Evolutionary conservation across 305 asterid genomes (phyloP).

Genomic region (Solanum hybrid): DNA sequence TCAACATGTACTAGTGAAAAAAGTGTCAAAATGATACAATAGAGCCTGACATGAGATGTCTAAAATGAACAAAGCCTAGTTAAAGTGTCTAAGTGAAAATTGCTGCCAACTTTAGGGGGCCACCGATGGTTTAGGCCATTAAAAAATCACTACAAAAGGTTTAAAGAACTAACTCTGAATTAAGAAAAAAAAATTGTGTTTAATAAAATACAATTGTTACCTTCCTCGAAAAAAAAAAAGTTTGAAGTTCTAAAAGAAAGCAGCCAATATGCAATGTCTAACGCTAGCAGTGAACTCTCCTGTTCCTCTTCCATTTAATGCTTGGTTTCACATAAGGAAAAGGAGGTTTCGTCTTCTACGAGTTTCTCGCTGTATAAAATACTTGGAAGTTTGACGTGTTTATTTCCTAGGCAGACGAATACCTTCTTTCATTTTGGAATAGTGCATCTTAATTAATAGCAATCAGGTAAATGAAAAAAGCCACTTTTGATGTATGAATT

Average conservation of each 20-base stretch:
- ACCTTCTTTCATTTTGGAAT: background rate
- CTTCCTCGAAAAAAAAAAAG: background rate
- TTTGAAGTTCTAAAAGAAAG: background rate
- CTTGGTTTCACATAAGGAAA: background rate
- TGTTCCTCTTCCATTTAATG: background rate
- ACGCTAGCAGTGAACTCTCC: background rate
- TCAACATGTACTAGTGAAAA: no score
- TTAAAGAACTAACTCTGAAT: background rate
- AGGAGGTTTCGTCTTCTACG: background rate
- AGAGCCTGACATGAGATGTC: no score
- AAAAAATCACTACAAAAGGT: background rate
- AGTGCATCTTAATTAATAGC: background rate
- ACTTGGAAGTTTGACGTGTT: background rate
- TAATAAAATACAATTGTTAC: background rate
- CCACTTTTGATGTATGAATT: background rate
- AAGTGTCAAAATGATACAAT: no score
- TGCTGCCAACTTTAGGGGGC: no score
- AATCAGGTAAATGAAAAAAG: background rate
- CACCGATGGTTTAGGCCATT: background rate
- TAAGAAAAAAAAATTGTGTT: background rate
- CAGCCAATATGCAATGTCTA: background rate
- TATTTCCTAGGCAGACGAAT: background rate
- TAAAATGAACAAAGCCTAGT: no score
- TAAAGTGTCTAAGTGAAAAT: no score
- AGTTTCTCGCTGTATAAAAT: background rate